A percentile compares a stretch with the other conserved stretches of the same genome.
These are phyloP conservation scores for Mycena pura DNA, from an alignment of 768 basidiomycete genomes.

Conservation along the genomic window DNA sequence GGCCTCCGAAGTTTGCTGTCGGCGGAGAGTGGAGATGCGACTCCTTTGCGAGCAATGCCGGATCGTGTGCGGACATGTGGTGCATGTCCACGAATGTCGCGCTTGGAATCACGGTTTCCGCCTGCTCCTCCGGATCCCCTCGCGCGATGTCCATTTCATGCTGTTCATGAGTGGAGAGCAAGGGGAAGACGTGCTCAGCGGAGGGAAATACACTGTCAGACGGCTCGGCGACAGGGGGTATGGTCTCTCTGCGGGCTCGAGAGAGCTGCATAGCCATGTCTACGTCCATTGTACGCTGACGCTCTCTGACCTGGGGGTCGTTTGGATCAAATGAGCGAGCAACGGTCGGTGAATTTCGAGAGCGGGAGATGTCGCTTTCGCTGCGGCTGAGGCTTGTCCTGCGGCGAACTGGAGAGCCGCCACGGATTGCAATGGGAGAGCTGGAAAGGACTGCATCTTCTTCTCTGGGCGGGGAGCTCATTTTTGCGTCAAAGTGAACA, in stretches of 20 bases:
- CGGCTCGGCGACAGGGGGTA: conserved; percentile 45
- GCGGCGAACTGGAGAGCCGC: conserved; percentile 47
- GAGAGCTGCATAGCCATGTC: conserved; percentile 89
- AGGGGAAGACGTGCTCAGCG: conserved; percentile 41
- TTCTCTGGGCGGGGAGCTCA: conserved; percentile 49
- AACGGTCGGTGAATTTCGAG: conserved; percentile 69
- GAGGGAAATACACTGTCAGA: too few species aligned
- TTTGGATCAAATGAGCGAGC: conserved; percentile 68
- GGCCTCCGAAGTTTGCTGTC: conserved; percentile 44
- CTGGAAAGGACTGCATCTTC: conserved; percentile 36
- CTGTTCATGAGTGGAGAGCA: conserved; percentile 57
- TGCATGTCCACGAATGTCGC: conserved; percentile 42
- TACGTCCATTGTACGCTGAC: conserved; percentile 92
- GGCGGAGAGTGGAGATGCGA: conserved; percentile 26
- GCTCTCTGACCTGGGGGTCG: conserved; percentile 79
- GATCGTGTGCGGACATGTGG: conserved; percentile 54
- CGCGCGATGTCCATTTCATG: conserved; percentile 47
- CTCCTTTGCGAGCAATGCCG: conserved; percentile 48
- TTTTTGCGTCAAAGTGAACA: conserved; percentile 23
- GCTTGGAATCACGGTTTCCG: conserved; percentile 30
- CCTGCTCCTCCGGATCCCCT: conserved; percentile 26
- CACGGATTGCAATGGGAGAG: conserved; percentile 52
- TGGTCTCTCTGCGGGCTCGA: conserved; percentile 70
- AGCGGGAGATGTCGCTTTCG: conserved; percentile 45
- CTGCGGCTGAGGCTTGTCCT: conserved; percentile 46